Conservation (phyloP, 345 rosid species). For the Hevea brasiliensis region DNA sequence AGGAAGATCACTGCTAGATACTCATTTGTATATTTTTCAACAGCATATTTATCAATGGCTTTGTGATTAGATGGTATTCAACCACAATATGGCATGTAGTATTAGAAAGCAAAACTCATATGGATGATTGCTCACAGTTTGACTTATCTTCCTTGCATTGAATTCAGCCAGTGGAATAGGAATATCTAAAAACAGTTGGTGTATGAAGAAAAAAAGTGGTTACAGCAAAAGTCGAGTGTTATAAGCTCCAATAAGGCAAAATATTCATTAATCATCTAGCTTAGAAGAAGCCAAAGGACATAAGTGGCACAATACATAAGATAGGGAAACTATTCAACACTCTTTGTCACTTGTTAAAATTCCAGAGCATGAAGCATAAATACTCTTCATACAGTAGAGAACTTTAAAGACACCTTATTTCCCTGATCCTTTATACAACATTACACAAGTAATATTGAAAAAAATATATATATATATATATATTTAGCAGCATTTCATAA, state of each 20-base stretch:
- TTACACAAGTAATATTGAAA: background rate
- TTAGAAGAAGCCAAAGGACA: background rate
- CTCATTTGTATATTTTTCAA: background rate
- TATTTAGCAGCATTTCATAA: background rate
- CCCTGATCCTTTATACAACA: background rate
- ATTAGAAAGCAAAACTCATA: background rate
- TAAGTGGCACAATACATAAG: background rate
- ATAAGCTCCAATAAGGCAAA: too few relatives aligned
- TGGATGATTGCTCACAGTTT: background rate
- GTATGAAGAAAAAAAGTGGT: background rate
- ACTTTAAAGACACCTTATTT: background rate
- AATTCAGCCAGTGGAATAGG: background rate
- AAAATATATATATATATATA: too few relatives aligned
- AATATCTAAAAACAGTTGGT: background rate
- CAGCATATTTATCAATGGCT: background rate
- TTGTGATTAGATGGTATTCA: background rate
- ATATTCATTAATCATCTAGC: background rate
- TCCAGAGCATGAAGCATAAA: background rate
- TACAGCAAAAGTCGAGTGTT: background rate
- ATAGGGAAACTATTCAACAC: background rate
- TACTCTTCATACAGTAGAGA: background rate
- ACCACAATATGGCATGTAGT: background rate
- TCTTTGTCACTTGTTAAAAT: background rate
- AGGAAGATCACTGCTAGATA: background rate
- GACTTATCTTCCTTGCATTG: background rate